Evolutionary conservation across 2,329 filamentous ascomycete species (phyloP), one percentile per base, ranked within the genome.

Genomic region (Periconia digitata): DNA sequence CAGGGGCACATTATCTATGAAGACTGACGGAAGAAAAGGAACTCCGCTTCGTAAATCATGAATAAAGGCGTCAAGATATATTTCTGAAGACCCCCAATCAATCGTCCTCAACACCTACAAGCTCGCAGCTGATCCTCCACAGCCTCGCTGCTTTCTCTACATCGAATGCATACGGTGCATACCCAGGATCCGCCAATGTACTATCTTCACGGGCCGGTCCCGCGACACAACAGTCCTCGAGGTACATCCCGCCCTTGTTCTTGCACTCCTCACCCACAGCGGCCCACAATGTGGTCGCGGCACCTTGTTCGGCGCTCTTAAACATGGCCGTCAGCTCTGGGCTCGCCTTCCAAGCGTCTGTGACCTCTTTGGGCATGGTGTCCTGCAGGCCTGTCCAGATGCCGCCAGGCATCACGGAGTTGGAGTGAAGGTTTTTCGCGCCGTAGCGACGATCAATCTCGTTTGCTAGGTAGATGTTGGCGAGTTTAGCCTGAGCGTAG

Each of bases 401-500:
- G 15, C 22, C 44, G 3, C 58, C 60, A 6, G 60, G 58, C 36
- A 57, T 51, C 1, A 62, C 17, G 23, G 40, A 44, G 3, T 43
- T 23, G 1, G 40, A 77, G 44, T 78, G 77, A 0, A 83, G 51
- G 8, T 75, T 73, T 3, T 64, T 56, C 0, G 59, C 21, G 2
- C 74, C 76, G 52, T 79, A 82, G 0, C 70, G 71, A 1, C 79
- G 71, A 24, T 82, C 78, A 21, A 82, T 70, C 47, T 80, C 72
- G 51, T 77, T 80, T 8, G 79, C 74, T 46, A 79, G 74, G 54
- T 73, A 79, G 21, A 82, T 72, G 48, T 78, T 80, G 8, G 80
- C 79, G 0, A 73, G 71, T 56, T 83, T 84, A 37, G 72, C 69
- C 51, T 79, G 74, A 0, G 70, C 74, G 53, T 83, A 83, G 1